Evolutionary conservation across 345 rosid species (phyloP).

Genomic region (Populus pruinosa): DNA sequence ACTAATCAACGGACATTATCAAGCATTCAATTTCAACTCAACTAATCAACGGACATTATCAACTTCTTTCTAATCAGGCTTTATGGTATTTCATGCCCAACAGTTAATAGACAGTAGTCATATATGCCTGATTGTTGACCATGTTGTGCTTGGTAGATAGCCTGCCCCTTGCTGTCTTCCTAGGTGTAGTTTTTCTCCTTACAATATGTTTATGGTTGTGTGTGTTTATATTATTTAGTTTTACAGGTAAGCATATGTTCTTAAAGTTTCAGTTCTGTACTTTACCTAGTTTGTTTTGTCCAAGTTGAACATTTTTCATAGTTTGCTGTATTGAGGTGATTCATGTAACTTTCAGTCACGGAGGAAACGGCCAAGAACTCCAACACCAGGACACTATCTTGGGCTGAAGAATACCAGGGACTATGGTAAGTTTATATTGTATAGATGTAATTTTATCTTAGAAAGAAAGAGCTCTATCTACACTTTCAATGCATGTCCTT

Average conservation of each 20-base stretch:
- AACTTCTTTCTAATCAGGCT: constrained; percentile 77
- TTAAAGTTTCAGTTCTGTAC: neutral
- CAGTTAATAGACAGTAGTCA: constrained; percentile 31
- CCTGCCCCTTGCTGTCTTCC: neutral
- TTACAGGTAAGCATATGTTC: neutral
- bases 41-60: constrained; percentile 98
- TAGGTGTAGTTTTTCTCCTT: neutral
- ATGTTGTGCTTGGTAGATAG: constrained; percentile 14
- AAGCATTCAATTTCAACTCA: constrained; percentile 86
- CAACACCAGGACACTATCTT: constrained; percentile 98
- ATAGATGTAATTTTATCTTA: neutral
- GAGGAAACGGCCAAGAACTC: constrained; percentile 94
- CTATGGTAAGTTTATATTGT: constrained; percentile 40
- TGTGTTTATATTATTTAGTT: neutral
- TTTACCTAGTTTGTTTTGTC: neutral
- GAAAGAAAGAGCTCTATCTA: neutral
- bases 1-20: constrained; percentile 88
- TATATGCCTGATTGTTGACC: constrained; percentile 24
- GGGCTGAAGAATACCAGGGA: constrained; percentile 87
- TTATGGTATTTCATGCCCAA: constrained; percentile 63
- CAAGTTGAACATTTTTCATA: neutral
- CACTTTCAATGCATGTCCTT: neutral
- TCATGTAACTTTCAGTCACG: constrained; percentile 66
- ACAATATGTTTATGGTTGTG: neutral
- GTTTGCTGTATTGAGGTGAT: constrained; percentile 13